A percentile compares a stretch with the other conserved stretches of the same genome.
phyloP scores from a whole-genome alignment of 2,329 filamentous ascomycete species.

The Sporothrix curviconia region DNA sequence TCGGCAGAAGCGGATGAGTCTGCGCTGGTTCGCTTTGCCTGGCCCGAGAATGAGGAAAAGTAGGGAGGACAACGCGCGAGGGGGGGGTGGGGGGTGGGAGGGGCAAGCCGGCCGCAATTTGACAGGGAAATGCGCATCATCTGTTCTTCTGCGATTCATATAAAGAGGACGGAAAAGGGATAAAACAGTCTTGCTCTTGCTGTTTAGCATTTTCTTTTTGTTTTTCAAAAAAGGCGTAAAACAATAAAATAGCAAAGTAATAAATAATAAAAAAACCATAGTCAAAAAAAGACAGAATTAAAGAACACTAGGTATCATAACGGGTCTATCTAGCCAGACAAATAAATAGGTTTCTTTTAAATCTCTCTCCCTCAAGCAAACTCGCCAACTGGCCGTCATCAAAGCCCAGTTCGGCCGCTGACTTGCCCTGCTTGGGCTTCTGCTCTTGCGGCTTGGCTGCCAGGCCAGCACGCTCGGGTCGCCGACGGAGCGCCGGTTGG shows the following conservation, averaged over 20 bases:
- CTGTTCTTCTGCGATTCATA: neutral
- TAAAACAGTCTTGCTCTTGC: neutral
- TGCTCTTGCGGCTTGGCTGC: neutral
- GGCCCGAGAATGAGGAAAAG: constrained; percentile 19
- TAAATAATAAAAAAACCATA: neutral
- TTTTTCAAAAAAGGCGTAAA: neutral
- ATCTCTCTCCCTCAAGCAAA: constrained; percentile 49
- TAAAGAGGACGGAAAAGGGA: neutral
- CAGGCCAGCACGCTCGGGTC: constrained; percentile 13
- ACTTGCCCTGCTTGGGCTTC: constrained; percentile 45
- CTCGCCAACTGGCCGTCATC: constrained; percentile 83
- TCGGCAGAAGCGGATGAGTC: constrained; percentile 28
- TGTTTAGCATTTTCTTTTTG: neutral
- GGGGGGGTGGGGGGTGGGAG: neutral
- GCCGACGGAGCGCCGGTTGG: constrained; percentile 17
- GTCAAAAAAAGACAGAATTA: too few species aligned
- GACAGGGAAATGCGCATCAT: too few species aligned
- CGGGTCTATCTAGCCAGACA: too few species aligned
- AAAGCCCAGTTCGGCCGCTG: constrained; percentile 60
- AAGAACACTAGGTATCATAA: too few species aligned
- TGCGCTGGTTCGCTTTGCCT: constrained; percentile 26
- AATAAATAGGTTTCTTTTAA: too few species aligned
- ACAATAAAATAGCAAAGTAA: neutral
- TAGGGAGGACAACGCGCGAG: too few species aligned
- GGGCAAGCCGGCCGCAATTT: too few species aligned